These are phyloP conservation scores for Medicago ruthenica DNA, from an alignment of 306 rosid genomes.

Conservation along the genomic window DNA sequence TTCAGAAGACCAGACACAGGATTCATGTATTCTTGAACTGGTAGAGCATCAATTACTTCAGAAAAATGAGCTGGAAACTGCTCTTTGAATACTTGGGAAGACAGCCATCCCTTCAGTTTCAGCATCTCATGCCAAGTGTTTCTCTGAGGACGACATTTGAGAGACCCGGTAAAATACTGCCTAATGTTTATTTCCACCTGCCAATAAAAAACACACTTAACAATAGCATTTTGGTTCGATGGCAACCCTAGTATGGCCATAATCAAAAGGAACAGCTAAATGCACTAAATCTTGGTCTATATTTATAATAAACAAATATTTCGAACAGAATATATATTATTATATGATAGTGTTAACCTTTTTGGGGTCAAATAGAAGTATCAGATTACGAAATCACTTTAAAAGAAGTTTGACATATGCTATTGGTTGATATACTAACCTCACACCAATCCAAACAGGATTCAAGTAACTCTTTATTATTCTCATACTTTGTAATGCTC, in stretches of 20 bases:
- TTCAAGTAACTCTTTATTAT: conserved; percentile 61
- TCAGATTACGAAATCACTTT: conserved; percentile 25
- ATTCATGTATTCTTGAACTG: conserved; percentile 93
- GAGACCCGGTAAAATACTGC: conserved; percentile 86
- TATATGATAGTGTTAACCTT: not conserved
- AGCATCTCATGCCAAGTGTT: conserved; percentile 72
- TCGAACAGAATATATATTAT: conserved; percentile 21
- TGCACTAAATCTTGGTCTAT: conserved; percentile 23
- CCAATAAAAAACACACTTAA: conserved; percentile 42
- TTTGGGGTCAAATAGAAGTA: conserved; percentile 9
- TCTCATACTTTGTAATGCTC: conserved; percentile 74
- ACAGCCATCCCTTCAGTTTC: conserved; percentile 88
- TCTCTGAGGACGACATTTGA: conserved; percentile 58
- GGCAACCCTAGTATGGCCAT: conserved; percentile 9
- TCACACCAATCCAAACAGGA: conserved; percentile 96
- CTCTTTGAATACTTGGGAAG: conserved; percentile 85
- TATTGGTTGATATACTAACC: conserved; percentile 63
- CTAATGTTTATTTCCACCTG: conserved; percentile 96
- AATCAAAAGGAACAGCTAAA: conserved; percentile 18
- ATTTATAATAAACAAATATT: not conserved
- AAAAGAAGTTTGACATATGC: conserved; percentile 17
- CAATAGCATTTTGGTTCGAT: conserved; percentile 18
- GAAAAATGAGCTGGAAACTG: conserved; percentile 91
- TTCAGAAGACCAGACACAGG: conserved; percentile 86
- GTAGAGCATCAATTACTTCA: conserved; percentile 76